Evolutionary conservation across 2,329 filamentous ascomycete genomes (phyloP), one percentile per base, ranked within the genome.

Genomic region (Pyricularia sp.): DNA sequence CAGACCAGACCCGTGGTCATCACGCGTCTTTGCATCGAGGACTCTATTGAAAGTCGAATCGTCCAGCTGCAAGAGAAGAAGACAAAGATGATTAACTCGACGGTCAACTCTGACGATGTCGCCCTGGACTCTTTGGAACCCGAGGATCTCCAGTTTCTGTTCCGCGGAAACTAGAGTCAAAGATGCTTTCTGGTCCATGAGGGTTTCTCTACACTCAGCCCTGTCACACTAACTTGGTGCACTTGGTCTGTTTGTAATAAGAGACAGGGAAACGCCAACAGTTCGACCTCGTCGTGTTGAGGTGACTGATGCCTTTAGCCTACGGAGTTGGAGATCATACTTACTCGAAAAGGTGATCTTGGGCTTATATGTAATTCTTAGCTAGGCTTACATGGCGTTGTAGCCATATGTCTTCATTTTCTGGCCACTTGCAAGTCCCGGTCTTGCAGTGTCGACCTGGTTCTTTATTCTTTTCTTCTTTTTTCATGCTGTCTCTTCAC

Each of bases 61-160:
- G 91, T 99, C 2, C 81, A 94, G 69, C 83, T 99, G 30, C 94
- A 99, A 75, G 94, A 99, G 79, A 99, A 99, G 84, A 99, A 99
- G 79, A 92, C 93, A 0, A 93, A 89, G 73, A 93, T 99, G 90
- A 99, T 99, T 72, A 91, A 93, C 70, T 93, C 92, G 31, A 99
- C 94, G 0, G 93, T 99, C 75, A 97, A 97, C 75, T 89, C 91
- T 59, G 93, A 97, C 73, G 88, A 94, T 70, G 83, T 89, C 60
- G 91, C 93, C 0, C 90, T 97, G 84, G 91, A 97, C 73, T 93
- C 92, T 65, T 79, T 99, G 67, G 96, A 87, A 16, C 88, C 91
- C 0, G 89, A 93, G 74, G 94, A 99, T 73, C 89, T 99, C 83
- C 90, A 96, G 76, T 99, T 99, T 77, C 79, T 99, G 69, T 99